Percentiles rank a stretch among this genome's conserved stretches.
phyloP scores from a whole-genome alignment of 768 basidiomycete genomes.

The Suillus subluteus region DNA sequence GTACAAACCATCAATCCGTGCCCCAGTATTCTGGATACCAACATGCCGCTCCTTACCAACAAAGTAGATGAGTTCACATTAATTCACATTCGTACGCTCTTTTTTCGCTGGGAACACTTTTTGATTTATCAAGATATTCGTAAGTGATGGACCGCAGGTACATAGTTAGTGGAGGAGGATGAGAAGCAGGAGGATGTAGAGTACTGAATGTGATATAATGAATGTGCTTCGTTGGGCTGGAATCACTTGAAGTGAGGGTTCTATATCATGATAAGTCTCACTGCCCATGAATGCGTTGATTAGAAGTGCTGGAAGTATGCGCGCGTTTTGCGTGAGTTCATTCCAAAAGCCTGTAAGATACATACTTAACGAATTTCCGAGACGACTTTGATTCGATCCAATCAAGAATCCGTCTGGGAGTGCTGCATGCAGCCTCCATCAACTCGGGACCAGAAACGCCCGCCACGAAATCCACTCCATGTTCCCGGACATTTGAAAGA shows the following conservation, averaged over 20 bases:
- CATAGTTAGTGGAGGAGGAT: constrained; percentile 1
- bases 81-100: background rate
- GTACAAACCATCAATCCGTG: constrained; percentile 19
- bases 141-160: background rate
- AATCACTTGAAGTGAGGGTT: background rate
- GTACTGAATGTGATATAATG: constrained; percentile 3
- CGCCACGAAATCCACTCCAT: background rate
- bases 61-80: constrained; percentile 22
- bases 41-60: constrained; percentile 34
- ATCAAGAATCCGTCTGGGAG: background rate
- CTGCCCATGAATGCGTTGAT: background rate
- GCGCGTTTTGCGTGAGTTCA: background rate
- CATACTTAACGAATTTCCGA: background rate
- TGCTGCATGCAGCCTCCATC: background rate
- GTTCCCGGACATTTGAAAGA: background rate
- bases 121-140: constrained; percentile 12
- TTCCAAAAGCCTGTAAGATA: background rate
- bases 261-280: too few species aligned
- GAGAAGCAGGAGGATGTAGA: background rate
- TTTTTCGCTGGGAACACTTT: background rate
- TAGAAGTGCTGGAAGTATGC: background rate
- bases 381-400: background rate
- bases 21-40: constrained; percentile 31
- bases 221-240: background rate
- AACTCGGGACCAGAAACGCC: background rate